phyloP scores from a whole-genome alignment of 225 moss, liverwort and hornwort species.

The Takakia lepidozioides region DNA sequence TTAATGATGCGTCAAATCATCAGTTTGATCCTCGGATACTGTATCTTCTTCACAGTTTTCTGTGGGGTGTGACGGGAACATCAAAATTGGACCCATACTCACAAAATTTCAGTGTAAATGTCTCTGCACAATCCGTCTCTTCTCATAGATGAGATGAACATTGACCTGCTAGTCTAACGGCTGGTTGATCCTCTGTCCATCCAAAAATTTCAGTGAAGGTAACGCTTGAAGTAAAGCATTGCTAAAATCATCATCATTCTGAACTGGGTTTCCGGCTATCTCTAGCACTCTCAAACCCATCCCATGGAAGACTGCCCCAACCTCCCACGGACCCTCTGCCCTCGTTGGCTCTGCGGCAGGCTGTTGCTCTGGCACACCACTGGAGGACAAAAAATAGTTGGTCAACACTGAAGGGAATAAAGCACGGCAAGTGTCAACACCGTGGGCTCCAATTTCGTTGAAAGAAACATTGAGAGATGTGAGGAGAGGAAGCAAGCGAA shows the following conservation, averaged over 20 bases:
- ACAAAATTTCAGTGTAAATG: no score
- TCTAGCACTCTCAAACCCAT: conserved; percentile 35
- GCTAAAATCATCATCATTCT: conserved; percentile 23
- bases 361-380: not conserved
- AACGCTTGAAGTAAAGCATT: conserved; percentile 22
- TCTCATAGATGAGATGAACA: no score
- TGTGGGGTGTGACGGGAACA: no score
- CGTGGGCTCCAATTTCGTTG: conserved; percentile 67
- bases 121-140: no score
- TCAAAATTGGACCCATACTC: no score
- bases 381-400: conserved; percentile 11
- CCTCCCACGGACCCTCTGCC: conserved; percentile 34
- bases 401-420: conserved; percentile 52
- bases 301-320: conserved; percentile 43
- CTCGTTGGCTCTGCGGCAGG: not conserved
- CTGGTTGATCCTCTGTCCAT: no score
- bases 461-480: conserved; percentile 50
- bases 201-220: conserved; percentile 19
- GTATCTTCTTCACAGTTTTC: no score
- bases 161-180: no score
- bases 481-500: conserved; percentile 44
- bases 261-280: conserved; percentile 56
- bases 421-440: conserved; percentile 58
- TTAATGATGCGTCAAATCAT: no score
- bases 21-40: no score